Evolutionary conservation across 495 filamentous ascomycete species (phyloP).

Genomic region (Penicillium ucsense): DNA sequence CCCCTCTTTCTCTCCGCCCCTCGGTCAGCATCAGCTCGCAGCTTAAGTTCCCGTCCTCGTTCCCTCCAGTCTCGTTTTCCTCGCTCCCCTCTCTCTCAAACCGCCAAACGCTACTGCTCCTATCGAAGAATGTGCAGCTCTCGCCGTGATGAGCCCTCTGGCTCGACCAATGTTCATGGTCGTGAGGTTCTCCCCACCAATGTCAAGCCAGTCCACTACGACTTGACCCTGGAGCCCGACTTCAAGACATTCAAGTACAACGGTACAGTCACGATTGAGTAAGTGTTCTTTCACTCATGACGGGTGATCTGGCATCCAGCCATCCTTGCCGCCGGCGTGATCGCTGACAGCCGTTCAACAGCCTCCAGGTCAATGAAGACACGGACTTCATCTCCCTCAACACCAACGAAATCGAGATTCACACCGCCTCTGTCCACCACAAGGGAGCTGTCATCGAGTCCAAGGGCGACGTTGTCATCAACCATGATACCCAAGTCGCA

Average conservation of each 20-base stretch:
- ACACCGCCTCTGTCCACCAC: slow-evolving; percentile 54
- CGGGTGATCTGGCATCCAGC: too few species aligned
- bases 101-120: slow-evolving; percentile 37
- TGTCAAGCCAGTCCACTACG: slow-evolving; percentile 57
- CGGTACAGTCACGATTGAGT: slow-evolving; percentile 56
- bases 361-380: slow-evolving; percentile 75
- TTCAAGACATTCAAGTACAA: slow-evolving; percentile 55
- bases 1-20: slow-evolving; percentile 23
- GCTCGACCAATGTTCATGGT: slow-evolving; percentile 44
- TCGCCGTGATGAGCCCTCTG: slow-evolving; percentile 30
- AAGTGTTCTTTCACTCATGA: slow-evolving; percentile 10
- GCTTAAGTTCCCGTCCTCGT: slow-evolving; percentile 12
- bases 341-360: slow-evolving; percentile 10
- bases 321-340: too few species aligned
- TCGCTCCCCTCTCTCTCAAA: slow-evolving; percentile 25
- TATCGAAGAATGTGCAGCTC: slow-evolving; percentile 43
- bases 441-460: slow-evolving; percentile 40
- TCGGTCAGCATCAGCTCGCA: slow-evolving; percentile 16
- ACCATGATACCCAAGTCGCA: slow-evolving; percentile 51
- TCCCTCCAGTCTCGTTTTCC: neutral
- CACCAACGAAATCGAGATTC: slow-evolving; percentile 75
- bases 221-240: slow-evolving; percentile 58
- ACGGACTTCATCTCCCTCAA: slow-evolving; percentile 82
- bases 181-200: slow-evolving; percentile 60
- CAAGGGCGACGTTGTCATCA: slow-evolving; percentile 41